Conservation (phyloP, 352 stramenopile genomes). For the Phytophthora pisi region DNA sequence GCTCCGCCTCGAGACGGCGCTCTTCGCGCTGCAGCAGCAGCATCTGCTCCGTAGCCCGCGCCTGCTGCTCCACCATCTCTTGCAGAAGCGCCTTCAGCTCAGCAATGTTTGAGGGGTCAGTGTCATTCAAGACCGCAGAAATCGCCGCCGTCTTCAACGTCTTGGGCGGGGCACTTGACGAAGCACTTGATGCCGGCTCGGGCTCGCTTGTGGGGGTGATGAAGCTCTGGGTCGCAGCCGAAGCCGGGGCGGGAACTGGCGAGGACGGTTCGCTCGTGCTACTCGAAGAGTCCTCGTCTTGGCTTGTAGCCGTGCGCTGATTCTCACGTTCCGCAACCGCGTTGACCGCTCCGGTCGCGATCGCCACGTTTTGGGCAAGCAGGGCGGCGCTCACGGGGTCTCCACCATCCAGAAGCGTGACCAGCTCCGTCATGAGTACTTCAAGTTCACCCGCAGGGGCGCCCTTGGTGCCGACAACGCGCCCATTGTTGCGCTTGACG, state of each 20-base stretch:
- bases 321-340: constrained; percentile 2
- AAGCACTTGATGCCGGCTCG: not conserved
- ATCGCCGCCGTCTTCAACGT: constrained; percentile 1
- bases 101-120: constrained; percentile 22
- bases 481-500: constrained; percentile 38
- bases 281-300: constrained; percentile 25
- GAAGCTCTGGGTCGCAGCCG: constrained; percentile 20
- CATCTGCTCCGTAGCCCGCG: constrained; percentile 29
- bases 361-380: constrained; percentile 33
- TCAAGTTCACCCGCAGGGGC: constrained; percentile 39
- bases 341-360: constrained; percentile 19
- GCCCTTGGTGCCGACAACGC: constrained; percentile 32
- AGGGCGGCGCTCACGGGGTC: constrained; percentile 31
- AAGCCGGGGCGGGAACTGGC: constrained; percentile 2
- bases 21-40: constrained; percentile 39
- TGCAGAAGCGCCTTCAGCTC: constrained; percentile 36
- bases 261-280: constrained; percentile 28
- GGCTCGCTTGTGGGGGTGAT: constrained; percentile 11
- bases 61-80: constrained; percentile 39
- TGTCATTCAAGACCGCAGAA: constrained; percentile 11
- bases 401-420: constrained; percentile 35
- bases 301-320: constrained; percentile 9
- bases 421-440: constrained; percentile 41
- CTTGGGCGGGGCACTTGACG: not conserved
- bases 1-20: constrained; percentile 29